phyloP scores from a whole-genome alignment of 2,329 filamentous ascomycete genomes.

The Penicillium brevicompactum region DNA sequence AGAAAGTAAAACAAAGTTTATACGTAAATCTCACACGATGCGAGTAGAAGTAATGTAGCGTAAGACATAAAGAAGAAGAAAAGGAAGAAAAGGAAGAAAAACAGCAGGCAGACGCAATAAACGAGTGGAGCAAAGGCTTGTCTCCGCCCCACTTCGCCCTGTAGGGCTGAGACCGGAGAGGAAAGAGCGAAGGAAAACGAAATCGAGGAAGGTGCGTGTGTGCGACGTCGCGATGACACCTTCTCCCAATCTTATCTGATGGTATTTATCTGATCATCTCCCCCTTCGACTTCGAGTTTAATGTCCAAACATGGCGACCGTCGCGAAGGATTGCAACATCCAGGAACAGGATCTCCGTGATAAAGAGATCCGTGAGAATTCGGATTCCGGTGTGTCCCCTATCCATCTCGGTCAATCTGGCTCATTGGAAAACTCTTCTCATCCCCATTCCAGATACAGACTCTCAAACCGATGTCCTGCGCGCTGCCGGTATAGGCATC shows the following conservation, averaged over 20 bases:
- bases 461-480: conserved; percentile 19
- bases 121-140: background rate
- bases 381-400: conserved; percentile 2
- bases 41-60: background rate
- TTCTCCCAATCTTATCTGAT: conserved; percentile 26
- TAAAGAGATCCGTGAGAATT: background rate
- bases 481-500: conserved; percentile 50
- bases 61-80: background rate
- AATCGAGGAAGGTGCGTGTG: background rate
- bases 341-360: background rate
- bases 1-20: too few relatives aligned
- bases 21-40: background rate
- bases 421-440: background rate
- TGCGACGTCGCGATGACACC: background rate
- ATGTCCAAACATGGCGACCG: conserved; percentile 2
- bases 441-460: conserved; percentile 3
- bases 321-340: background rate
- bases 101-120: conserved; percentile 7
- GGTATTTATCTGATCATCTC: conserved; percentile 23
- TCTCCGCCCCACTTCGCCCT: conserved; percentile 2
- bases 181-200: background rate
- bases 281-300: background rate
- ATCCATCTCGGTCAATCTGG: too few relatives aligned
- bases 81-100: background rate
- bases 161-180: conserved; percentile 11